Base-by-base conservation (phyloP, 139 green algal genomes). In the Deuterostichococcus epilithicus region DNA sequence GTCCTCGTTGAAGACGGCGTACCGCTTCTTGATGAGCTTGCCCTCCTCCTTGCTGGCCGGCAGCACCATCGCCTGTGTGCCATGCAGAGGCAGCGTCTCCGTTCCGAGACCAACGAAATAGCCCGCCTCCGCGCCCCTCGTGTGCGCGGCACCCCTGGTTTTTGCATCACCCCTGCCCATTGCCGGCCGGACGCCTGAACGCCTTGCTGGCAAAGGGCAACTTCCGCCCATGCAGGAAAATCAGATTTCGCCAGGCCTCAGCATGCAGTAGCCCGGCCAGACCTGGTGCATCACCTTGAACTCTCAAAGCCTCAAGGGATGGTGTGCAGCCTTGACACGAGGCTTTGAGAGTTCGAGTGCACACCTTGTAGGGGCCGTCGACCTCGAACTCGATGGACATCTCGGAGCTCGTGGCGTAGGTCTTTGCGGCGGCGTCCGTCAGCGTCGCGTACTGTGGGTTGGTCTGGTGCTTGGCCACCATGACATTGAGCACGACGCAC, bases 331-430 rank as follows among this genome's bases (percentile, higher is more conserved):
- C 42, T 8, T 52, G 42, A 23, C 42, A 52, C 42, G 13, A 52
- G 42, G 42, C 42, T 13, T 52, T n/a, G n/a, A n/a, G n/a, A n/a
- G n/a, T n/a, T n/a, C n/a, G n/a, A n/a, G 45, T 30, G 70, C 73
- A 15, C 74, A 93, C 91, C 90, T 90, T 93, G 89, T 97, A 97
- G 0, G 93, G 93, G 0, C 93, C 93, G 70, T 97, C 93, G 70
- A 97, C 92, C 80, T 99, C 96, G 75, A 99, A 99, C 81, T 97
- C 94, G 72, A 99, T 99, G 87, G 88, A 95, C 94, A 98, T 98
- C 80, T 97, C 84, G 63, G 74, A 92, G 77, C 71, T 90, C 23
- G 83, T 89, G 70, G 86, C 76, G 78, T 99, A 99, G 15, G 35
- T 81, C 6, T 78, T 65, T 0, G 37, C 70, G 37, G 79, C 80